Conservation (phyloP, 2,329 filamentous ascomycete genomes). For the Penicillium palitans region DNA sequence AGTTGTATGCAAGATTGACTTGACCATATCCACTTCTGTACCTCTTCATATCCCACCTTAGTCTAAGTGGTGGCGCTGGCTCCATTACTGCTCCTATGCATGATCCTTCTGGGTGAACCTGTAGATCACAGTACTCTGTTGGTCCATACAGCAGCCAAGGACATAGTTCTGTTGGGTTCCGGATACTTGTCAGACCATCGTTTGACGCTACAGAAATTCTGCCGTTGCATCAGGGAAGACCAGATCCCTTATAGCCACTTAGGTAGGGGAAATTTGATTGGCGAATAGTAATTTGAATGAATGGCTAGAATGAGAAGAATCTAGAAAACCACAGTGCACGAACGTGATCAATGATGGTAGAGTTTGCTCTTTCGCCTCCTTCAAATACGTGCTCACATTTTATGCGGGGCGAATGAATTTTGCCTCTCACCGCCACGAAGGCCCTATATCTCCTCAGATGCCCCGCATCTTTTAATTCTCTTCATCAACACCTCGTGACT, state of each 20-base stretch:
- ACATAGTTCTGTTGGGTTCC: neutral
- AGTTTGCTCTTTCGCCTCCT: neutral
- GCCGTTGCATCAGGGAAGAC: neutral
- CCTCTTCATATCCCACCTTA: neutral
- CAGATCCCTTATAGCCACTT: neutral
- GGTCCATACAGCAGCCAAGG: neutral
- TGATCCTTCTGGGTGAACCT: neutral
- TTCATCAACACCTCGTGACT: constrained; percentile 8
- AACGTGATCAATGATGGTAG: neutral
- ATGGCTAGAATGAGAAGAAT: neutral
- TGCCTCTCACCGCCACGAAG: constrained; percentile 10
- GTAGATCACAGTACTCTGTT: neutral
- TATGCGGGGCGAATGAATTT: constrained; percentile 6
- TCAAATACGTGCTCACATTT: neutral
- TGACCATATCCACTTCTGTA: neutral
- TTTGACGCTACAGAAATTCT: constrained; percentile 2
- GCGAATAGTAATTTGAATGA: neutral
- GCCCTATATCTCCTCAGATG: constrained; percentile 6
- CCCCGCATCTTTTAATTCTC: constrained; percentile 13
- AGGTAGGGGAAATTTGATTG: neutral
- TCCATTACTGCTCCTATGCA: neutral
- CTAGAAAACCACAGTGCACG: neutral
- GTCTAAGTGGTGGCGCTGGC: neutral
- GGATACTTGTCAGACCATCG: neutral
- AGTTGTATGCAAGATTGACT: neutral